Evolutionary conservation across 2,329 filamentous ascomycete genomes (phyloP).

Genomic region (Pyrenochaeta sp.): DNA sequence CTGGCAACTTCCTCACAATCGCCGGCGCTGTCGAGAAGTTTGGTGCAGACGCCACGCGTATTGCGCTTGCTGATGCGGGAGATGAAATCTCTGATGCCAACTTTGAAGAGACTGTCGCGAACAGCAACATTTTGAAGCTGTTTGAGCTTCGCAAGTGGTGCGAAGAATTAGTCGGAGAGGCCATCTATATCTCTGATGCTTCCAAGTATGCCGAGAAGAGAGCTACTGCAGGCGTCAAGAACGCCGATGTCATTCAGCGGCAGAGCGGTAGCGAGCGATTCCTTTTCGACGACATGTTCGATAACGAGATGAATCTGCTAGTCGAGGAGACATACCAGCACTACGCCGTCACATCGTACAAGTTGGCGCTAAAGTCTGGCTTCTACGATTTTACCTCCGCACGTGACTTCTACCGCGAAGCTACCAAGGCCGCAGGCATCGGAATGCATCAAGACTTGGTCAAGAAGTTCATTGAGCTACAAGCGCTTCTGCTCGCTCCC

Average conservation of each 20-base stretch:
- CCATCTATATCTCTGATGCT: slow-evolving; percentile 53
- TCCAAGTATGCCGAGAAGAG: slow-evolving; percentile 54
- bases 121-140: slow-evolving; percentile 87
- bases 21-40: slow-evolving; percentile 88
- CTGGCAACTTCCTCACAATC: slow-evolving; percentile 95
- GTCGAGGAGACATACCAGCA: slow-evolving; percentile 80
- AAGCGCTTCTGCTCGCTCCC: slow-evolving; percentile 81
- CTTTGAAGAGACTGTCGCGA: slow-evolving; percentile 94
- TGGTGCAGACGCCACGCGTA: slow-evolving; percentile 89
- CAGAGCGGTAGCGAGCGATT: slow-evolving; percentile 69
- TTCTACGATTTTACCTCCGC: slow-evolving; percentile 92
- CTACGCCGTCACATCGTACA: slow-evolving; percentile 66
- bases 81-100: slow-evolving; percentile 96
- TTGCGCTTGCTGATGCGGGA: slow-evolving; percentile 92
- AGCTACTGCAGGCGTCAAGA: slow-evolving; percentile 56
- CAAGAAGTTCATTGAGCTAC: slow-evolving; percentile 82
- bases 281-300: slow-evolving; percentile 88
- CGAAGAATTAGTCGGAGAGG: slow-evolving; percentile 79
- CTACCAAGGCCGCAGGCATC: slow-evolving; percentile 76
- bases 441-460: slow-evolving; percentile 87
- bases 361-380: slow-evolving; percentile 60
- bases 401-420: slow-evolving; percentile 90
- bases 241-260: slow-evolving; percentile 70
- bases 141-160: slow-evolving; percentile 89
- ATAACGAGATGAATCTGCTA: slow-evolving; percentile 89